Evolutionary conservation across 2,329 filamentous ascomycete species (phyloP).

Genomic region (Claviceps sp.): DNA sequence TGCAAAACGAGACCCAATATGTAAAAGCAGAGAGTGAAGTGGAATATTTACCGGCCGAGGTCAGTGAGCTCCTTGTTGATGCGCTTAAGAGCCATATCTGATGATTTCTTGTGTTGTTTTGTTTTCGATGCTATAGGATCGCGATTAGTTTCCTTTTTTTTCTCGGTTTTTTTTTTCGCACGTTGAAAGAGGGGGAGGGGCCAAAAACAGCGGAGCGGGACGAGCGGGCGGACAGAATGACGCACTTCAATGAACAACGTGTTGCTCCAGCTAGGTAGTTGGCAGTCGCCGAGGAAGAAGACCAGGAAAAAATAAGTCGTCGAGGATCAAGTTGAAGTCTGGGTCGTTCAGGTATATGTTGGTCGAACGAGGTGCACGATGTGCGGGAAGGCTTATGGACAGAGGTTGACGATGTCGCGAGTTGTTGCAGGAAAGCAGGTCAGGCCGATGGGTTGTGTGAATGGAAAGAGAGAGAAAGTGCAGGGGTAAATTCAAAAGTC

Average conservation of each 20-base stretch:
- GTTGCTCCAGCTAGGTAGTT: slow-evolving; percentile 2
- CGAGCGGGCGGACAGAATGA: slow-evolving; percentile 9
- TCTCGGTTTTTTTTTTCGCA: background rate
- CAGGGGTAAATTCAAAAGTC: slow-evolving; percentile 1
- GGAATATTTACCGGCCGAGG: slow-evolving; percentile 61
- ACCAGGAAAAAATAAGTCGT: slow-evolving; percentile 2
- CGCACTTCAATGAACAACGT: slow-evolving; percentile 15
- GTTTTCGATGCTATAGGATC: slow-evolving; percentile 10
- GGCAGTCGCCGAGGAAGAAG: slow-evolving; percentile 4
- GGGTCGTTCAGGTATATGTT: background rate
- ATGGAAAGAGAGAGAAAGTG: slow-evolving; percentile 6
- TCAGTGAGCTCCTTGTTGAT: slow-evolving; percentile 92
- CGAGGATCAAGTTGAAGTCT: background rate
- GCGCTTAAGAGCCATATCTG: slow-evolving; percentile 72
- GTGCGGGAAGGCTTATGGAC: background rate
- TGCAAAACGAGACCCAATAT: background rate
- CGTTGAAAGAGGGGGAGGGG: slow-evolving; percentile 1
- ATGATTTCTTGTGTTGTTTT: slow-evolving; percentile 20
- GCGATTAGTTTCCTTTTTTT: slow-evolving; percentile 12
- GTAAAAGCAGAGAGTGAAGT: slow-evolving; percentile 6
- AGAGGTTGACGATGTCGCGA: background rate
- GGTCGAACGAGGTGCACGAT: slow-evolving; percentile 1
- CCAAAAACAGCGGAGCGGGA: slow-evolving; percentile 1
- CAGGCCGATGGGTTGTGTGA: slow-evolving; percentile 1
- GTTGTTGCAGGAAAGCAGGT: slow-evolving; percentile 1